Evolutionary conservation across 371 early-diverging fungal species (phyloP).

Genomic region (Lichtheimia ornata): DNA sequence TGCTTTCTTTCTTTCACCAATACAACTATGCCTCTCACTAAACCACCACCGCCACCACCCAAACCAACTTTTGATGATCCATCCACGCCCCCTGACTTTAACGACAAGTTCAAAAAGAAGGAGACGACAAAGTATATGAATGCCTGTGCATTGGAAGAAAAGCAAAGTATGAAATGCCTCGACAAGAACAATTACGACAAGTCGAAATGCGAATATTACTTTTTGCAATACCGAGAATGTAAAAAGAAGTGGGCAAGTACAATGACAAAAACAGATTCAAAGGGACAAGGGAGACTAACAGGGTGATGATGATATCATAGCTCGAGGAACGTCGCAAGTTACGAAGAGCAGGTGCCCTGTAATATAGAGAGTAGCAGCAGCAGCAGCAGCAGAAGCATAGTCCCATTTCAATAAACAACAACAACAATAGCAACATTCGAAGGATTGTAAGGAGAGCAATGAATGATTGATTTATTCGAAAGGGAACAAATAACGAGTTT

Average conservation of each 20-base stretch:
- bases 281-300: too few species aligned
- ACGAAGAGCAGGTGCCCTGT: slow-evolving; percentile 40
- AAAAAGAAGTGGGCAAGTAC: slow-evolving; percentile 67
- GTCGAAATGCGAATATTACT: slow-evolving; percentile 56
- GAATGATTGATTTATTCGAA: slow-evolving; percentile 1
- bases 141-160: slow-evolving; percentile 63
- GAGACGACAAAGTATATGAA: slow-evolving; percentile 64
- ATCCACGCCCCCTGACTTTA: slow-evolving; percentile 54
- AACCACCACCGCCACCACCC: slow-evolving; percentile 51
- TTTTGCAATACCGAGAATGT: slow-evolving; percentile 66
- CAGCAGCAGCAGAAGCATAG: not conserved
- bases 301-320: slow-evolving; percentile 9
- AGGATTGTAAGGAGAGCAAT: slow-evolving; percentile 6
- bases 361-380: slow-evolving; percentile 2
- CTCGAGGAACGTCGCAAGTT: slow-evolving; percentile 41
- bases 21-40: slow-evolving; percentile 43
- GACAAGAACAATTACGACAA: slow-evolving; percentile 65
- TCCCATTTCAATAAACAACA: not conserved
- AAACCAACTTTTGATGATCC: slow-evolving; percentile 49
- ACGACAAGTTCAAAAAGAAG: slow-evolving; percentile 56
- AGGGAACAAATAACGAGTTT: slow-evolving; percentile 34
- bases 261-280: too few species aligned
- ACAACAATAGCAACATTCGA: not conserved
- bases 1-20: too few species aligned
- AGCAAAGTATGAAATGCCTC: slow-evolving; percentile 65